A percentile compares a stretch with the other conserved stretches of the same genome.
phyloP scores from a whole-genome alignment of 2,329 filamentous ascomycete species.

The Phaeoacremonium minimum region DNA sequence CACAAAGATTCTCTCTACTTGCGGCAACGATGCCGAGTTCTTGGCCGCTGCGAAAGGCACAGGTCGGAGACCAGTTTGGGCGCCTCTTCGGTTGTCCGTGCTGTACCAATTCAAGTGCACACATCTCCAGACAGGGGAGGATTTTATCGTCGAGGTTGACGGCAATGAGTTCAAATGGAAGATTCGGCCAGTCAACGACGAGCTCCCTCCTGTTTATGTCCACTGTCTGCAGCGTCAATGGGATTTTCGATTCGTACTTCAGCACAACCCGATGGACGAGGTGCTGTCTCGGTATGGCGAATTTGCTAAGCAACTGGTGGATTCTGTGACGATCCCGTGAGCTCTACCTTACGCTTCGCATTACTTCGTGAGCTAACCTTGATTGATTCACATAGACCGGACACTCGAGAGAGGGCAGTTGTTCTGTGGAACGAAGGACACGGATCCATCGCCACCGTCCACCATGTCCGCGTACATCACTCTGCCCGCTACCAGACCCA shows the following conservation, averaged over 20 bases:
- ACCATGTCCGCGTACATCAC: conserved; percentile 6
- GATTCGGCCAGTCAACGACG: conserved; percentile 13
- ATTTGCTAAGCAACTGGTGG: conserved; percentile 18
- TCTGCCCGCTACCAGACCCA: conserved; percentile 2
- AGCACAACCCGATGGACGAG: conserved; percentile 11
- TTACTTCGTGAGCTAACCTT: neutral
- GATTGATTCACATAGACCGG: neutral
- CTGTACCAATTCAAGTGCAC: conserved; percentile 17
- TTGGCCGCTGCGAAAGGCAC: conserved; percentile 10
- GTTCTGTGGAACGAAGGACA: neutral
- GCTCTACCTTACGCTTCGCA: neutral
- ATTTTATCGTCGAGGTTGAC: conserved; percentile 17
- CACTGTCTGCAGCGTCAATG: conserved; percentile 24
- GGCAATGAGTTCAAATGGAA: conserved; percentile 13
- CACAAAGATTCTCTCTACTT: conserved; percentile 20
- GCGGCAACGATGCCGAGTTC: conserved; percentile 15
- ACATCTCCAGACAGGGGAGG: neutral
- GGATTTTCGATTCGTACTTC: conserved; percentile 20
- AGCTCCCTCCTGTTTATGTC: conserved; percentile 14
- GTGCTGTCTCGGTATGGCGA: conserved; percentile 13
- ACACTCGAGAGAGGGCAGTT: neutral
- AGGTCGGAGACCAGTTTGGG: neutral
- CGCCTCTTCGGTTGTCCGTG: conserved; percentile 2
- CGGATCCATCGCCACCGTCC: neutral
- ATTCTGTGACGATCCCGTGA: neutral